Evolutionary conservation across 495 filamentous ascomycete species (phyloP).

Genomic region (Oleoguttula mirabilis): DNA sequence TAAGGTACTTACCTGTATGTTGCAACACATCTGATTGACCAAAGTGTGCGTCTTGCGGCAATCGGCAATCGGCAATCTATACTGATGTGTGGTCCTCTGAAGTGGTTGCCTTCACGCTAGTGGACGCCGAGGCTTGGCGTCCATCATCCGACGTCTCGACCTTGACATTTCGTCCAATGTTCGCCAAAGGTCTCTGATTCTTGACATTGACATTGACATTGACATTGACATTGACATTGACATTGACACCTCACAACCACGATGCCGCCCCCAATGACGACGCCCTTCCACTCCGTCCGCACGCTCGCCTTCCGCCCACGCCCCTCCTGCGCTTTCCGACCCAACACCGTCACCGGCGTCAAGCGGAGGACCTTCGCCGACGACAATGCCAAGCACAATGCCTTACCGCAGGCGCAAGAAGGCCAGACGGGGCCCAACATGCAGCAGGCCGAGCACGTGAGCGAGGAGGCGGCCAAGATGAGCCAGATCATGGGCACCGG

Average conservation of each 20-base stretch:
- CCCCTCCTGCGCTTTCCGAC: conserved; percentile 22
- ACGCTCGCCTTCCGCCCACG: conserved; percentile 35
- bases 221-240: no score
- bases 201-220: no score
- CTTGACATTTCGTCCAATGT: no score
- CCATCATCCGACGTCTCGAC: no score
- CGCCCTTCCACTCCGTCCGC: conserved; percentile 26
- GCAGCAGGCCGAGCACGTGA: conserved; percentile 47
- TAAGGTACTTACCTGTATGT: no score
- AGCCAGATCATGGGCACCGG: conserved; percentile 39
- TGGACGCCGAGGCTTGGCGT: no score
- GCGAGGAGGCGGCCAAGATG: conserved; percentile 51
- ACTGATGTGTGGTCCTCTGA: no score
- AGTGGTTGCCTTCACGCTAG: no score
- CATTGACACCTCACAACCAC: neutral
- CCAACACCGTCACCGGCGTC: conserved; percentile 1
- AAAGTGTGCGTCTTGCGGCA: no score
- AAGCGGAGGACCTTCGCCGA: conserved; percentile 26
- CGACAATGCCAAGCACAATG: conserved; percentile 21
- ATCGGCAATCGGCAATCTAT: no score
- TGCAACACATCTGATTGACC: no score
- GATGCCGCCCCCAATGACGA: conserved; percentile 8
- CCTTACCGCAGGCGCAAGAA: conserved; percentile 28
- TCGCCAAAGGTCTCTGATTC: no score
- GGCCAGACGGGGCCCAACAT: conserved; percentile 38